Percentiles rank a stretch among this genome's conserved stretches.
Evolutionary conservation across 352 stramenopile genomes (phyloP).

Genomic region (Peronospora destructor): DNA sequence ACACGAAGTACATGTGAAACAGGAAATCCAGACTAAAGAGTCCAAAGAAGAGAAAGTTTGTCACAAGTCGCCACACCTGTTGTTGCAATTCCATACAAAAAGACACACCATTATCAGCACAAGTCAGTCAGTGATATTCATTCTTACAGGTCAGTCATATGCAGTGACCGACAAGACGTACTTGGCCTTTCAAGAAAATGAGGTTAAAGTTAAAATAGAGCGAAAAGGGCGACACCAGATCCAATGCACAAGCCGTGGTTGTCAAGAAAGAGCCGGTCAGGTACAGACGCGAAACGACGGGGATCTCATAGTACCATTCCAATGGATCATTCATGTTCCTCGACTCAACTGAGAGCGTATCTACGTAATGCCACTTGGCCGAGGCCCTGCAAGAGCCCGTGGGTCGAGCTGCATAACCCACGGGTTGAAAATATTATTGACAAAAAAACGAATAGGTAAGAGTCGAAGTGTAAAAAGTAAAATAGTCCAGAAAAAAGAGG

Average conservation of each 20-base stretch:
- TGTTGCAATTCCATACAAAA: conserved; percentile 12
- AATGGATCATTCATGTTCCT: conserved; percentile 78
- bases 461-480: neutral
- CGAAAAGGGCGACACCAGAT: conserved; percentile 95
- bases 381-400: too few species aligned
- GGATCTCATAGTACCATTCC: conserved; percentile 98
- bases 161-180: conserved; percentile 20
- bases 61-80: conserved; percentile 93
- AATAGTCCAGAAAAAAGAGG: too few species aligned
- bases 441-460: neutral
- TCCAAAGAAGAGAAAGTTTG: conserved; percentile 99
- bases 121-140: neutral
- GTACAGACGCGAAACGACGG: conserved; percentile 95
- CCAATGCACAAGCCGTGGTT: conserved; percentile 92
- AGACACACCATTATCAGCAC: neutral
- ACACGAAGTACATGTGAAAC: conserved; percentile 99
- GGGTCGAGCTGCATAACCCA: too few species aligned
- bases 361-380: too few species aligned
- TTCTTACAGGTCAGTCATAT: neutral
- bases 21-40: conserved; percentile 98
- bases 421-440: too few species aligned
- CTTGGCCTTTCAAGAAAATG: conserved; percentile 96
- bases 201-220: conserved; percentile 93
- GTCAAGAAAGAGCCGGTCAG: conserved; percentile 96
- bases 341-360: too few species aligned